phyloP scores from a whole-genome alignment of 2,329 filamentous ascomycete species.

The Trichoderma lentiforme region DNA sequence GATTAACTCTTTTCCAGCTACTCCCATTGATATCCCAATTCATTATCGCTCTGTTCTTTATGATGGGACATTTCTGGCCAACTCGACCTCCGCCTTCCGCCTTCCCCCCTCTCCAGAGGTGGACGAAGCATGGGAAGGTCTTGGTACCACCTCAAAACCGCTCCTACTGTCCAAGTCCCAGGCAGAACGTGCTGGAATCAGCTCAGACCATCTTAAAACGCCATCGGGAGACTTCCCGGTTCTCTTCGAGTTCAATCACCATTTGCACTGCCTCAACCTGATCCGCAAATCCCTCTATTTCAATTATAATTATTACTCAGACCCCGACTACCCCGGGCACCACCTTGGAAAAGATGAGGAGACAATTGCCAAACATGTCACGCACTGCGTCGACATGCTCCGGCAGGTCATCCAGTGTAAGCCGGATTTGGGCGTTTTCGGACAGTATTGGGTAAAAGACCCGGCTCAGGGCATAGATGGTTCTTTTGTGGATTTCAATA shows the following conservation, averaged over 20 bases:
- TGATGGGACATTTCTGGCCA: conserved; percentile 8
- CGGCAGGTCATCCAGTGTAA: conserved; percentile 13
- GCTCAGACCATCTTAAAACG: neutral
- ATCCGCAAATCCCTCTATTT: conserved; percentile 7
- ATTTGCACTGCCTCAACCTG: conserved; percentile 13
- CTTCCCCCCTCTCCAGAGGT: neutral
- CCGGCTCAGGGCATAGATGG: conserved; percentile 2
- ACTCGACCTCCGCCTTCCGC: conserved; percentile 1
- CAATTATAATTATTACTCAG: conserved; percentile 10
- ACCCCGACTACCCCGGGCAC: neutral
- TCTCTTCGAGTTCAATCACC: conserved; percentile 13
- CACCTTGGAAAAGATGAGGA: conserved; percentile 2
- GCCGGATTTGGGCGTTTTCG: conserved; percentile 6
- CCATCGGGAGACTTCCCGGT: neutral
- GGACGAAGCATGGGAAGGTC: conserved; percentile 13
- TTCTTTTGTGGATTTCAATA: conserved; percentile 15
- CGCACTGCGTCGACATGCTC: conserved; percentile 8
- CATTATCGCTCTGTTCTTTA: conserved; percentile 6
- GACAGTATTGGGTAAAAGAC: conserved; percentile 13
- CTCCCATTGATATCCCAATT: conserved; percentile 8
- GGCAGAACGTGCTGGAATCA: neutral
- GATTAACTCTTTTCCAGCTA: neutral
- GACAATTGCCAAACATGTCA: conserved; percentile 4
- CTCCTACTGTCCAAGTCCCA: neutral
- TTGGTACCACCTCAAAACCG: conserved; percentile 4